A percentile compares a stretch with the other conserved stretches of the same genome.
phyloP scores from a whole-genome alignment of 2,329 filamentous ascomycete genomes.

The Fusarium sp. region DNA sequence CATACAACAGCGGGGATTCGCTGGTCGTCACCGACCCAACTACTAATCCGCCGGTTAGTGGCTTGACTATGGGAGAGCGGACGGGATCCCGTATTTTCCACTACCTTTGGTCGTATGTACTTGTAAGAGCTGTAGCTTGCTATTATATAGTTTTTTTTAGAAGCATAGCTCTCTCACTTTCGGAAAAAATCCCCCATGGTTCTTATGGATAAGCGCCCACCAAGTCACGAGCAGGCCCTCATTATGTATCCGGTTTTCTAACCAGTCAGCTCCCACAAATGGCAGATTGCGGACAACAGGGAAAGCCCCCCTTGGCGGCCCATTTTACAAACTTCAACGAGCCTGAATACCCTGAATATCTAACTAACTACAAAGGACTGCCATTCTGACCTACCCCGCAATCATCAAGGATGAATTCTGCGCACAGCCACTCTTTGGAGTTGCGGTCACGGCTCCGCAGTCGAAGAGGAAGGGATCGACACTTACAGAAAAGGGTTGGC shows the following conservation, averaged over 20 bases:
- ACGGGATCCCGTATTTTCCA: conserved; percentile 7
- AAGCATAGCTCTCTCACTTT: no score
- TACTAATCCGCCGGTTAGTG: conserved; percentile 3
- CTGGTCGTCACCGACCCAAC: conserved; percentile 4
- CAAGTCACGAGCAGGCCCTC: neutral
- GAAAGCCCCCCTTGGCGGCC: neutral
- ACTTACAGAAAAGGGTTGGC: neutral
- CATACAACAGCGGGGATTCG: conserved; percentile 4
- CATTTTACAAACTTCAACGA: neutral
- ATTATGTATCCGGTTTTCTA: no score
- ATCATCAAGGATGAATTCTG: neutral
- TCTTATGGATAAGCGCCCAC: neutral
- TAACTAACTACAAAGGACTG: no score
- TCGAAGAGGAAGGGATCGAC: neutral
- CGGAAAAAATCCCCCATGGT: rapidly evolving
- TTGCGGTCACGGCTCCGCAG: conserved; percentile 1
- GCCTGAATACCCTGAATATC: neutral
- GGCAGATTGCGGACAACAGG: neutral
- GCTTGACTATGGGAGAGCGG: conserved; percentile 4
- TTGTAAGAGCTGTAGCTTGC: rapidly evolving
- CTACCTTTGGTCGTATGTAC: conserved; percentile 1
- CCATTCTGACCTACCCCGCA: neutral
- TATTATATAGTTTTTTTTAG: rapidly evolving
- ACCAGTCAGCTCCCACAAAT: neutral
- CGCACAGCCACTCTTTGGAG: neutral